These are phyloP conservation scores for Polytolypa hystricis DNA, from an alignment of 2,329 filamentous ascomycete genomes.

Conservation along the genomic window DNA sequence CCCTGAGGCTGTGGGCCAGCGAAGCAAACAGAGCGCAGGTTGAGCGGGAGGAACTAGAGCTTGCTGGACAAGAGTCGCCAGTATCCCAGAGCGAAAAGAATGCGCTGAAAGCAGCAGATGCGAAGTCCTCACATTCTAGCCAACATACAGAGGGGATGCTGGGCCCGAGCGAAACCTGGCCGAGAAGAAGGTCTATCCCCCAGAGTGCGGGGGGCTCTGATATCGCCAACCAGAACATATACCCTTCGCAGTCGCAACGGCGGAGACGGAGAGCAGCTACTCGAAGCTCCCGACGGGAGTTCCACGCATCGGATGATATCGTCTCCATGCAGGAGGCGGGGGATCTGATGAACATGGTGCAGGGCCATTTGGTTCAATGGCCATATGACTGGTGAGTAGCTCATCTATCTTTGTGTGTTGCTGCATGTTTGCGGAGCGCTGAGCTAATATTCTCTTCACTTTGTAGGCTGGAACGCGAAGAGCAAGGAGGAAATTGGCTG, in stretches of 20 bases:
- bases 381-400: conserved; percentile 72
- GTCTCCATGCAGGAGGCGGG: conserved; percentile 67
- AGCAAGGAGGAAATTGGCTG: conserved; percentile 88
- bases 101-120: conserved; percentile 21
- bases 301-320: conserved; percentile 57
- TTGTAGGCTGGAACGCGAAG: conserved; percentile 66
- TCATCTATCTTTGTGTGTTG: conserved; percentile 2
- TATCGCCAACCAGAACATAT: conserved; percentile 27
- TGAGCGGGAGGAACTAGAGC: conserved; percentile 23
- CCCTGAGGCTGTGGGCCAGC: conserved; percentile 22
- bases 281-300: conserved; percentile 36
- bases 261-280: conserved; percentile 36
- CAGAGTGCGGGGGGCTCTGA: conserved; percentile 30
- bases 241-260: conserved; percentile 20
- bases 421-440: neutral
- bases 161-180: conserved; percentile 15
- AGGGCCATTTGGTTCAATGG: conserved; percentile 82
- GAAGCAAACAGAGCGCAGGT: conserved; percentile 23
- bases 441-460: neutral
- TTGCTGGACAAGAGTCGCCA: conserved; percentile 20
- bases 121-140: conserved; percentile 15
- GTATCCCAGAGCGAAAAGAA: conserved; percentile 34
- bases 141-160: conserved; percentile 17
- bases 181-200: conserved; percentile 21
- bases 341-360: conserved; percentile 66